Base-by-base conservation (phyloP, 805 yeast species). In the Sungouiozyma ichnusensis region DNA sequence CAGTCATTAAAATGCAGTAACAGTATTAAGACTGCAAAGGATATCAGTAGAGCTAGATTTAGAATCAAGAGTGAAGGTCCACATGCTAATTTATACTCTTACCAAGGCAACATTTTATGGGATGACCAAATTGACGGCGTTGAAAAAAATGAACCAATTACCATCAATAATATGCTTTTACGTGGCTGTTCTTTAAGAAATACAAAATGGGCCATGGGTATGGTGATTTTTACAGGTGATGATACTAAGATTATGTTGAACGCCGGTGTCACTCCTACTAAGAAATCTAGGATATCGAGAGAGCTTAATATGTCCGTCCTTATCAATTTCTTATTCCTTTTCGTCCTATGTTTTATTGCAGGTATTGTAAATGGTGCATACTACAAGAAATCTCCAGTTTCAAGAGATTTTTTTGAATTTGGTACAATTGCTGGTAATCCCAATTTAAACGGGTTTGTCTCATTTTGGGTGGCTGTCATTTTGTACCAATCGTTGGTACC, bases 241-340 rank as follows among this genome's bases (percentile, higher is more conserved):
- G 94, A 84, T 49, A 76, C 94, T 2, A 84, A 84, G 53, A 82
- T 83, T 55, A 82, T 83, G 86, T 63, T 84, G 46, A 84, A 84
- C 58, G 71, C 90, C 1, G 94, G 94, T 57, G 66, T 74, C n/a
- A 84, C 94, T 1, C 92, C 92, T 35, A 73, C 88, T 3, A 84
- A 84, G 53, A 75, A 72, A 51, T 81, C 90, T 1, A 72, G 86
- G 58, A 81, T 84, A 13, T 71, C 92, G 3, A 67, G 78, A 47
- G 90, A 82, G 51, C 66, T 84, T 53, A 84, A 84, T 52, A 71
- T 72, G 53, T 75, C 83, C 18, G 90, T 84, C 39, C 48, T 80
- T 19, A 60, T 81, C 52, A 84, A 84, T 62, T 84, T 84, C 53
- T 51, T 69, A 1, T 55, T 84, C 15, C 63, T 84, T 44, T 84